These are phyloP conservation scores for Vaccinium myrtillus DNA, from an alignment of 148 eudicot species.

Conservation along the genomic window DNA sequence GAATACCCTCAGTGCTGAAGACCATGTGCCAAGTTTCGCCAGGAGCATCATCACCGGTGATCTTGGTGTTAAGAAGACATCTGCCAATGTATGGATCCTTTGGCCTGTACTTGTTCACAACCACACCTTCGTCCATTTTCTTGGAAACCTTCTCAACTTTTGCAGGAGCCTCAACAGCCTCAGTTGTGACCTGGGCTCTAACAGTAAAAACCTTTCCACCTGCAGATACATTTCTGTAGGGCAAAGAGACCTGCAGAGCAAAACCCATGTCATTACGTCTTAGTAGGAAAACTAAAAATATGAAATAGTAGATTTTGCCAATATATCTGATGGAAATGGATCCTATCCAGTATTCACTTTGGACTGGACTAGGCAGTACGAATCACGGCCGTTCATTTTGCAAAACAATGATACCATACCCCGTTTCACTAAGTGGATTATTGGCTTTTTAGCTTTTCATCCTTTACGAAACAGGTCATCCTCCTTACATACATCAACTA, in stretches of 20 bases:
- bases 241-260: conserved; percentile 50
- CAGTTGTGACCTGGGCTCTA: conserved; percentile 80
- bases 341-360: too few species aligned
- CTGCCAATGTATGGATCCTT: conserved; percentile 84
- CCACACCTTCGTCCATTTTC: conserved; percentile 90
- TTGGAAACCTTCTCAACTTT: conserved; percentile 77
- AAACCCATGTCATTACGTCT: neutral
- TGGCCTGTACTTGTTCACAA: conserved; percentile 82
- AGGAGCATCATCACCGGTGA: conserved; percentile 97
- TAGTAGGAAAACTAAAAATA: neutral
- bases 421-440: too few species aligned
- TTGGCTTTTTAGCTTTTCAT: too few species aligned
- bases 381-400: too few species aligned
- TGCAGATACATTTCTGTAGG: conserved; percentile 56
- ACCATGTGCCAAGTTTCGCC: conserved; percentile 99
- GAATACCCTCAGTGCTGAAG: conserved; percentile 83
- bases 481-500: too few species aligned
- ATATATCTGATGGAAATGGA: neutral
- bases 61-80: conserved; percentile 87
- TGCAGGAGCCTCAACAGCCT: conserved; percentile 38
- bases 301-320: neutral
- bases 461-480: too few species aligned
- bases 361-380: too few species aligned
- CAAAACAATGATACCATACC: too few species aligned
- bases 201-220: conserved; percentile 43